A percentile compares a stretch with the other conserved stretches of the same genome.
Evolutionary conservation across 2,329 filamentous ascomycete genomes (phyloP).

Genomic region (Trichoderma simmonsii): DNA sequence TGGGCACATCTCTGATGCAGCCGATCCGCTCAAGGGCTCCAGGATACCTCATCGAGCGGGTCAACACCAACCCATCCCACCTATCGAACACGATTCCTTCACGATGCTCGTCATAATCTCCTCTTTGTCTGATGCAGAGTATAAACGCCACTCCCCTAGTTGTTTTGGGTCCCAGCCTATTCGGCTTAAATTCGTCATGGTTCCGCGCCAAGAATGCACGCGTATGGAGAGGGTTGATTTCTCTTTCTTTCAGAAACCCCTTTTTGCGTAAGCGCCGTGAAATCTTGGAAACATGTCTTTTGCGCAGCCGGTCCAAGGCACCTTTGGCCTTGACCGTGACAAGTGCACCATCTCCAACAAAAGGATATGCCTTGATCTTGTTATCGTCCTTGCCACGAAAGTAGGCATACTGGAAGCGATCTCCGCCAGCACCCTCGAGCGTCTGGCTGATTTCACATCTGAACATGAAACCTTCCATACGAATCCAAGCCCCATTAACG

Average conservation of each 20-base stretch:
- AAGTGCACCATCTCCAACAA: not conserved
- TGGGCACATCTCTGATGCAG: not conserved
- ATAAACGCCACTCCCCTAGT: not conserved
- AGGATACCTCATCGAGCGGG: not conserved
- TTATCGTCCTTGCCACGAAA: not conserved
- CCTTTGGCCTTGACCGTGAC: not conserved
- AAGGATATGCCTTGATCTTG: not conserved
- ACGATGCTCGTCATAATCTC: no score
- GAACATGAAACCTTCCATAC: not conserved
- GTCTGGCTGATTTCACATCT: not conserved
- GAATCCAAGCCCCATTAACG: not conserved
- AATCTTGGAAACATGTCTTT: not conserved
- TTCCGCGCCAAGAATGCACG: not conserved
- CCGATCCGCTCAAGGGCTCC: constrained; percentile 1
- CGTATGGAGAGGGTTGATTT: not conserved
- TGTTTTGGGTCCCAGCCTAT: not conserved
- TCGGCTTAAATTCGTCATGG: not conserved
- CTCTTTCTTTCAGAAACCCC: not conserved
- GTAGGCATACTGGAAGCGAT: not conserved
- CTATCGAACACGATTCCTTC: not conserved
- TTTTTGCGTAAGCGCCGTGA: not conserved
- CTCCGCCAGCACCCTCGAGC: not conserved
- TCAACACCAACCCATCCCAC: constrained; percentile 9
- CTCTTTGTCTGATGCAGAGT: not conserved
- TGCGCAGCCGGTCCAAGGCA: not conserved